phyloP scores from a whole-genome alignment of 108 stramenopile genomes.

The Asterionellopsis glacialis region DNA sequence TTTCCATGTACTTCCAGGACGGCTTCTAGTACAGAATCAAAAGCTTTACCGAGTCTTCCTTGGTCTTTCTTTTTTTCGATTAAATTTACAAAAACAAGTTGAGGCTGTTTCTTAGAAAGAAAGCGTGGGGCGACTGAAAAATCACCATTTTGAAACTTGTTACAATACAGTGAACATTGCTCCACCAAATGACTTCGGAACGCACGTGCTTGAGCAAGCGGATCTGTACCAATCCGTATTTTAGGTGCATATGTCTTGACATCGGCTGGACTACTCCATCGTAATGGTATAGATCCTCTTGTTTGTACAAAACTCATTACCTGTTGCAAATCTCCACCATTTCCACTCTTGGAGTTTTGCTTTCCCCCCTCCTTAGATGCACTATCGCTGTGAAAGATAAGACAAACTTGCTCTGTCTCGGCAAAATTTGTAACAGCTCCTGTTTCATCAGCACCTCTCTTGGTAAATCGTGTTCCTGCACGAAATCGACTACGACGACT shows the following conservation, averaged over 20 bases:
- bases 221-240: constrained; percentile 80
- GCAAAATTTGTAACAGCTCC: constrained; percentile 93
- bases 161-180: constrained; percentile 27
- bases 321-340: constrained; percentile 18
- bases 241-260: constrained; percentile 86
- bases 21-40: constrained; percentile 68
- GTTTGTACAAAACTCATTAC: constrained; percentile 75
- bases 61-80: constrained; percentile 94
- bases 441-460: constrained; percentile 85
- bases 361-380: neutral
- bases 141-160: neutral
- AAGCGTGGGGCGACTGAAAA: neutral
- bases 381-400: constrained; percentile 7
- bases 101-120: constrained; percentile 14
- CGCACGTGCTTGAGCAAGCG: constrained; percentile 67
- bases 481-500: constrained; percentile 82
- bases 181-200: constrained; percentile 70
- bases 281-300: constrained; percentile 91
- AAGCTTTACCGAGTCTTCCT: constrained; percentile 74
- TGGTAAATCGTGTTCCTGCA: constrained; percentile 93
- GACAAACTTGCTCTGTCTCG: constrained; percentile 91
- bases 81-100: constrained; percentile 80
- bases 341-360: constrained; percentile 2
- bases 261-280: constrained; percentile 90
- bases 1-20: constrained; percentile 50